Conservation (phyloP, 257 asterid genomes). For the Plantago elongata region DNA sequence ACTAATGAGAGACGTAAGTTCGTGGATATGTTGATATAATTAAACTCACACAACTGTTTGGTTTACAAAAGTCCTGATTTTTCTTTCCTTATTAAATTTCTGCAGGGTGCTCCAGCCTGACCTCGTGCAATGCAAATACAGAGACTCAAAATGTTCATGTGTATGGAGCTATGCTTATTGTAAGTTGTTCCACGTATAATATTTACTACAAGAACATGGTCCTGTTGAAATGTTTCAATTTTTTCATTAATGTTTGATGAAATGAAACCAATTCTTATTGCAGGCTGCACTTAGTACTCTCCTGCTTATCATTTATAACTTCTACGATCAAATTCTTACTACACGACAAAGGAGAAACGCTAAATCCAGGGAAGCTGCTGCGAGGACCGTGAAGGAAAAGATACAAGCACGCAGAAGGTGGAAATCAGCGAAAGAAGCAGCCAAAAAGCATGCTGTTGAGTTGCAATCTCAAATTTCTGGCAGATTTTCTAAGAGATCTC, state of each 20-base stretch:
- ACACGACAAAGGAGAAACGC: slow-evolving; percentile 80
- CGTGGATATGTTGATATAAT: neutral
- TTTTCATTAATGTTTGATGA: neutral
- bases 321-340: slow-evolving; percentile 82
- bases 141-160: slow-evolving; percentile 75
- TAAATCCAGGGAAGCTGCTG: slow-evolving; percentile 91
- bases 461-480: slow-evolving; percentile 70
- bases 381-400: slow-evolving; percentile 67
- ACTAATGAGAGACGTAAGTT: slow-evolving; percentile 52
- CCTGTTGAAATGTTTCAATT: slow-evolving; percentile 2
- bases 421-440: slow-evolving; percentile 87
- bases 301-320: slow-evolving; percentile 77
- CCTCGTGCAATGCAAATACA: slow-evolving; percentile 56
- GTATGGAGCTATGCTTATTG: slow-evolving; percentile 75
- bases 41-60: neutral
- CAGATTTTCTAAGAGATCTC: slow-evolving; percentile 49
- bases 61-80: slow-evolving; percentile 10
- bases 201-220: neutral
- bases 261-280: slow-evolving; percentile 8
- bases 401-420: slow-evolving; percentile 80
- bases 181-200: slow-evolving; percentile 34
- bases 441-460: slow-evolving; percentile 63
- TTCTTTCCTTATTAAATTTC: slow-evolving; percentile 8
- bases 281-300: slow-evolving; percentile 85
- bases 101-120: slow-evolving; percentile 68